These are phyloP conservation scores for Elsinoe arachidis DNA, from an alignment of 2,329 filamentous ascomycete species.

Conservation along the genomic window DNA sequence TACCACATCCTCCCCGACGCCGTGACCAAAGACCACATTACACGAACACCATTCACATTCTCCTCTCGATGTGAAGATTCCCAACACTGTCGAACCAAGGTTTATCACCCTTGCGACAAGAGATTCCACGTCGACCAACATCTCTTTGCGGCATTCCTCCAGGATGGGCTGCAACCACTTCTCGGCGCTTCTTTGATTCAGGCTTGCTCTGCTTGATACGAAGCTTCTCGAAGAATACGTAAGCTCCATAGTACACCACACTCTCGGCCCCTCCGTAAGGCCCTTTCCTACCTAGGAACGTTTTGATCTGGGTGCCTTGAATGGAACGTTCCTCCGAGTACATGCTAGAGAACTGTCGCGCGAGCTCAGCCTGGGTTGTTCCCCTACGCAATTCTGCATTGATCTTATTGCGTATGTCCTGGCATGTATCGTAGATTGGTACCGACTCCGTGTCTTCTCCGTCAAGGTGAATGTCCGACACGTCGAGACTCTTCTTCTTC, in stretches of 20 bases:
- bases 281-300: constrained; percentile 46
- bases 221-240: constrained; percentile 53
- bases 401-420: constrained; percentile 51
- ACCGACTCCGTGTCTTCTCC: constrained; percentile 42
- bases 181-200: constrained; percentile 43
- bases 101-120: neutral
- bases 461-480: neutral
- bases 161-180: constrained; percentile 32
- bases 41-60: no score
- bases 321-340: constrained; percentile 32
- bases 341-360: constrained; percentile 39
- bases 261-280: constrained; percentile 41
- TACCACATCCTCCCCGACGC: no score
- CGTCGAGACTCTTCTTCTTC: neutral
- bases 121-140: neutral
- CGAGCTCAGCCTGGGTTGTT: constrained; percentile 46
- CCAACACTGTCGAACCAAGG: neutral
- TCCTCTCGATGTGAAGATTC: no score
- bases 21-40: no score
- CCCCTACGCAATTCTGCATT: constrained; percentile 40
- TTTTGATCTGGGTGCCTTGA: constrained; percentile 37
- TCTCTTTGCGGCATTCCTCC: neutral
- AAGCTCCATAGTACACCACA: constrained; percentile 45
- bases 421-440: constrained; percentile 48
- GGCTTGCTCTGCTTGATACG: constrained; percentile 43